A percentile compares a stretch with the other conserved stretches of the same genome.
Conservation (phyloP, 306 rosid species). For the Vigna nakashimae region DNA sequence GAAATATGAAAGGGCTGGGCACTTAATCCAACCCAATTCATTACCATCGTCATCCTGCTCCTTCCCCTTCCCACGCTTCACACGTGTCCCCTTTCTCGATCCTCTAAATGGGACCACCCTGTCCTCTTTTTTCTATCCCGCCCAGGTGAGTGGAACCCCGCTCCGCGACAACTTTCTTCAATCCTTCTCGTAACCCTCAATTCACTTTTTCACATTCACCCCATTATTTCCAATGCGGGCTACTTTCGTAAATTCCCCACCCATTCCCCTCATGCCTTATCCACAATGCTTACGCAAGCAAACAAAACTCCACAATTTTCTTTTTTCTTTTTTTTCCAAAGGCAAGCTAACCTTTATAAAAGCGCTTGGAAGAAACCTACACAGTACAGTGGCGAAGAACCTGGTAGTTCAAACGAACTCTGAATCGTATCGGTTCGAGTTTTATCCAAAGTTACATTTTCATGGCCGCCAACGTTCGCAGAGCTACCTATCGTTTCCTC, state of each 20-base stretch:
- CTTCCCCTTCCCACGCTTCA: background rate
- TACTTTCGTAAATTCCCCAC: conserved; percentile 19
- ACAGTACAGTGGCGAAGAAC: background rate
- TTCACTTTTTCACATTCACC: conserved; percentile 11
- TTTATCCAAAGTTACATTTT: background rate
- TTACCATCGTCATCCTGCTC: background rate
- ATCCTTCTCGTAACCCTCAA: conserved; percentile 1
- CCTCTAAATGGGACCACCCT: conserved; percentile 59
- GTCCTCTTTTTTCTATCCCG: conserved; percentile 47
- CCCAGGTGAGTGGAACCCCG: conserved; percentile 45
- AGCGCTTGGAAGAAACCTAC: conserved; percentile 45
- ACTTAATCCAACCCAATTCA: conserved; percentile 37
- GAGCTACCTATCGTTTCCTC: conserved; percentile 62
- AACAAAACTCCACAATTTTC: conserved; percentile 1
- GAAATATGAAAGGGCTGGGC: background rate
- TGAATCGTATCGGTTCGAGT: background rate
- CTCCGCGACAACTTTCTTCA: background rate
- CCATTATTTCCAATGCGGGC: conserved; percentile 33
- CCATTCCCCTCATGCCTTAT: background rate
- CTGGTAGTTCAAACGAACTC: background rate
- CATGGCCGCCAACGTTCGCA: conserved; percentile 67
- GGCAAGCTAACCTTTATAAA: conserved; percentile 58
- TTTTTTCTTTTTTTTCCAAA: background rate
- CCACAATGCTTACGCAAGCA: conserved; percentile 8
- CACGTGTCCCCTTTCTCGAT: conserved; percentile 49